Conservation (phyloP, 75 land plant species). For the Cupressus sempervirens region DNA sequence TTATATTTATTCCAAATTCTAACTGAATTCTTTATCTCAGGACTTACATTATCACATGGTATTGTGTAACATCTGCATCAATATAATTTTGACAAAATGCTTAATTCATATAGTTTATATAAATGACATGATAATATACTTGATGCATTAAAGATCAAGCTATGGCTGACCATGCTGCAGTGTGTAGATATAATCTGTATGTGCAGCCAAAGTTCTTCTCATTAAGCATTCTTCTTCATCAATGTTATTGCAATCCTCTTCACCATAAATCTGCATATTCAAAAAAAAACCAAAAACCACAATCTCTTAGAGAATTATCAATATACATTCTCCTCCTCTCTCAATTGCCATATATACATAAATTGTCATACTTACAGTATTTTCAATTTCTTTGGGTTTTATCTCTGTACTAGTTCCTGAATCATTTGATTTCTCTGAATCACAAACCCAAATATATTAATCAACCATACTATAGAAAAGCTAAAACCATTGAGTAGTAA, state of each 20-base stretch:
- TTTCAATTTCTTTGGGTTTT: neutral
- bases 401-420: neutral
- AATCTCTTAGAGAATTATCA: neutral
- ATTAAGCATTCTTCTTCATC: slow-evolving; percentile 28
- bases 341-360: neutral
- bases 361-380: neutral
- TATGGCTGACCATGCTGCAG: slow-evolving; percentile 11
- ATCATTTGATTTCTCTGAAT: neutral
- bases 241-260: slow-evolving; percentile 8
- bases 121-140: neutral
- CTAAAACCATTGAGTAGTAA: neutral
- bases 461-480: neutral
- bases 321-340: no score
- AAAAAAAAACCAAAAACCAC: neutral
- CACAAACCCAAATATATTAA: neutral
- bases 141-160: neutral
- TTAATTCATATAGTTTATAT: neutral
- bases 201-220: slow-evolving; percentile 28
- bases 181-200: slow-evolving; percentile 31
- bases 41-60: no score
- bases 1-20: no score
- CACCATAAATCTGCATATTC: neutral
- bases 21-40: no score
- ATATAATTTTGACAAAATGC: no score
- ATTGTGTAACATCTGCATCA: no score